Percentiles rank a stretch among this genome's conserved stretches.
Conservation (phyloP, 495 filamentous ascomycete species). For the Xylona heveae region DNA sequence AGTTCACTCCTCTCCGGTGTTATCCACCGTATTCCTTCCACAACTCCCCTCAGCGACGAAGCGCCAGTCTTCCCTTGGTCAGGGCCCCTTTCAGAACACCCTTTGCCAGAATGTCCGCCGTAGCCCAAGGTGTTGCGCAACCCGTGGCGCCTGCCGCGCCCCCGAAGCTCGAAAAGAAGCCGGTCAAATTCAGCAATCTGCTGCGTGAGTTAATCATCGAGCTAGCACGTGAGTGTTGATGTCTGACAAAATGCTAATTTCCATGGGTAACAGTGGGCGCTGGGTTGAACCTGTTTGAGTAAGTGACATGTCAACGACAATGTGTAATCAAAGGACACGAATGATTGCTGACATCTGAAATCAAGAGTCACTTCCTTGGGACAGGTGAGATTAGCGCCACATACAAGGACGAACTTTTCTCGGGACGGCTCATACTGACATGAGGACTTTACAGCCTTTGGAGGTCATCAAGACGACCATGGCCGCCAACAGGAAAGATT, state of each 20-base stretch:
- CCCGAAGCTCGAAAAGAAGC: slow-evolving; percentile 84
- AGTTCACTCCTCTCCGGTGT: not conserved
- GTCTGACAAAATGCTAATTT: slow-evolving; percentile 7
- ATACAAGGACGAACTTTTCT: not conserved
- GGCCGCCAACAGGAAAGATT: slow-evolving; percentile 85
- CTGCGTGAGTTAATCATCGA: slow-evolving; percentile 30
- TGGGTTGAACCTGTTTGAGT: slow-evolving; percentile 94
- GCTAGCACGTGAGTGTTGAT: not conserved
- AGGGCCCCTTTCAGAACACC: slow-evolving; percentile 46
- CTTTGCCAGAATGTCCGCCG: slow-evolving; percentile 14
- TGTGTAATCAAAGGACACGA: slow-evolving; percentile 1
- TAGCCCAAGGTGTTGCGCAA: slow-evolving; percentile 10
- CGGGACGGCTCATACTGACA: slow-evolving; percentile 2
- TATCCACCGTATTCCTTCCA: slow-evolving; percentile 4
- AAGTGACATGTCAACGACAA: slow-evolving; percentile 17
- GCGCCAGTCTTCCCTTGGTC: slow-evolving; percentile 78
- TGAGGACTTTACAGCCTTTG: slow-evolving; percentile 43
- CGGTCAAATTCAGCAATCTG: slow-evolving; percentile 98
- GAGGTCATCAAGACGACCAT: slow-evolving; percentile 99
- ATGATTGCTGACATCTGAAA: slow-evolving; percentile 4
- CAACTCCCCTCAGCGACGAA: slow-evolving; percentile 39
- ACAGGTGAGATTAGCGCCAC: slow-evolving; percentile 29
- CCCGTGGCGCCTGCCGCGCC: slow-evolving; percentile 21
- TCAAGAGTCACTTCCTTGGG: slow-evolving; percentile 67
- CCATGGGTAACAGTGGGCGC: slow-evolving; percentile 43